Evolutionary conservation across 176 grass and related monocot species (phyloP), one percentile per base, ranked within the genome.

Genomic region (Zizania latifolia): DNA sequence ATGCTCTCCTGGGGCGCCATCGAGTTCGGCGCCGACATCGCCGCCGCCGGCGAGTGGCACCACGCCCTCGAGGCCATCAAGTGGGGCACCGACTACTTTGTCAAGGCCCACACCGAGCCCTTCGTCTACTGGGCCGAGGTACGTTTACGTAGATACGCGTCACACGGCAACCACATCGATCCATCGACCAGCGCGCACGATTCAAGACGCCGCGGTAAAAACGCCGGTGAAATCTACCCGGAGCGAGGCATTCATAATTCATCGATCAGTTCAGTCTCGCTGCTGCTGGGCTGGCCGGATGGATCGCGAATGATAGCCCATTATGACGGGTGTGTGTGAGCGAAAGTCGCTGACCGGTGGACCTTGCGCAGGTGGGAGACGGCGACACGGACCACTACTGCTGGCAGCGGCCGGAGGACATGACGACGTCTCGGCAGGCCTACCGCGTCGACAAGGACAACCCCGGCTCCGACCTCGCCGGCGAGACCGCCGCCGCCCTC

Each of bases 341-440:
- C 19, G 8, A 34, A 6, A 1, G 22, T 8, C 0, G 1, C 40
- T 65, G 59, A 40, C 23, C 7, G 4, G 4, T 0, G 36, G 43
- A 44, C 1, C 70, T 19, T 17, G 16, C 27, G 62, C 82, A 96
- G 93, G 93, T 92, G 58, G 93, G 93, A 35, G 89, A 96, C 79
- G 93, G 93, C 38, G 89, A 96, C 72, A 92, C 93, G 58, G 93
- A 96, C 83, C 93, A 96, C 78, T 96, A 92, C 81, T 96, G 93
- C 81, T 96, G 93, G 93, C 93, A 96, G 70, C 87, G 93, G 43
- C 93, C 93, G 21, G 93, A 96, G 74, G 93, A 96, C 76, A 96
- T 96, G 93, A 96, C 93, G 27, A 96, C 93, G 82, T 92, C 93
- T 73, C 69, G 93, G 68, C 84, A 96, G 63, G 93, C 93, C 34